Conservation (phyloP, 495 filamentous ascomycete genomes). For the Acidomyces sp. region DNA sequence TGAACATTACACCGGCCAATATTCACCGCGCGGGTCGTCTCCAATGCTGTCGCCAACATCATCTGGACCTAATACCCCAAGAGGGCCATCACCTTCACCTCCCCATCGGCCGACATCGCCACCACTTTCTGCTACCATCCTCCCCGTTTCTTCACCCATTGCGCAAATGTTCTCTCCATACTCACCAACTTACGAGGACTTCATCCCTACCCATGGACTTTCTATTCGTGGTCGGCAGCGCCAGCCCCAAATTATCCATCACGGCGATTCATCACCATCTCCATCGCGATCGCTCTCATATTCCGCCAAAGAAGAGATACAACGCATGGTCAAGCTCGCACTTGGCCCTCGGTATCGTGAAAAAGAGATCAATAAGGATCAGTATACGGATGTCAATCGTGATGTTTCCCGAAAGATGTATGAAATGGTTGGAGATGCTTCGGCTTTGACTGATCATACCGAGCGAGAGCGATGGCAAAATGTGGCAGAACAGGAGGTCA, state of each 20-base stretch:
- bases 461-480: conserved; percentile 51
- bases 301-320: conserved; percentile 67
- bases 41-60: conserved; percentile 59
- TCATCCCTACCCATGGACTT: neutral
- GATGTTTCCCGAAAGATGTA: conserved; percentile 75
- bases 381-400: conserved; percentile 80
- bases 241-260: conserved; percentile 1
- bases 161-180: conserved; percentile 46
- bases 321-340: conserved; percentile 62
- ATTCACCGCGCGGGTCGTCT: conserved; percentile 50
- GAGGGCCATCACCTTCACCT: conserved; percentile 58
- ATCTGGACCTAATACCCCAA: conserved; percentile 54
- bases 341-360: conserved; percentile 63
- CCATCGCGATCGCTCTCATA: conserved; percentile 40
- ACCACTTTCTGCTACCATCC: conserved; percentile 35
- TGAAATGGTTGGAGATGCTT: conserved; percentile 53
- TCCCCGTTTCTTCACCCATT: conserved; percentile 30
- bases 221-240: conserved; percentile 17
- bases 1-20: conserved; percentile 13
- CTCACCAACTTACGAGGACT: conserved; percentile 40
- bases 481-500: conserved; percentile 61
- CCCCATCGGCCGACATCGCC: conserved; percentile 55
- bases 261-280: conserved; percentile 20
- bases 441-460: conserved; percentile 40
- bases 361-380: conserved; percentile 58